Evolutionary conservation across 306 rosid genomes (phyloP), one percentile per base, ranked within the genome.

Genomic region (Prunus mume): DNA sequence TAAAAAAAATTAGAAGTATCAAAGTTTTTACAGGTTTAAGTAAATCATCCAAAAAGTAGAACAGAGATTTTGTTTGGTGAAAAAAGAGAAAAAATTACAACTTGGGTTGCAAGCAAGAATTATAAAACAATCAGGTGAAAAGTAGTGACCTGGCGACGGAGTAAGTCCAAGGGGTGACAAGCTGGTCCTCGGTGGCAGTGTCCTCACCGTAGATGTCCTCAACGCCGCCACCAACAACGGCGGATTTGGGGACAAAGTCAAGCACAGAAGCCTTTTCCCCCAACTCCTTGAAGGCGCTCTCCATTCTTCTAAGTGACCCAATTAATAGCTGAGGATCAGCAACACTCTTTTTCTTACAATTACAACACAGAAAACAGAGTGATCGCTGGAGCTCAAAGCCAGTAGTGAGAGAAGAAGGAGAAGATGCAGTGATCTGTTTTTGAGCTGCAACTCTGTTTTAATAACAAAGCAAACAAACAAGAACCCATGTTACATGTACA

Each of bases 141-240:
- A 52, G 68, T 9, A n/a, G 24, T 32, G 38, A 91, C 99, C 99
- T 95, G 69, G 99, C 97, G 58, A 95, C 99, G 0, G 99, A 95
- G 88, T 57, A 77, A 82, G 90, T 88, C 99, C 97, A 89, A 5
- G 99, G 99, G 74, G 97, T 95, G 81, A 92, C 86, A 25, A 95
- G 97, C 72, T 84, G 92, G 17, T 88, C 93, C 86, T 89, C 97
- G 8, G 97, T 89, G 82, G 99, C 99, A 19, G 87, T 76, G 78
- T 95, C 97, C 79, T 95, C 97, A 0, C 99, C 97, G 84, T 92
- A 89, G 64, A 90, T 38, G 11, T 95, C 99, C 88, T 73, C 97
- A 71, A 90, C 97, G 43, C 96, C 98, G 6, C 95, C 98, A 45
- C 86, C 79, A 11, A 89, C 79, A 11, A 87, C 92, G 79, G 83